These are phyloP conservation scores for Echria macrotheca DNA, from an alignment of 495 filamentous ascomycete genomes.

Conservation along the genomic window DNA sequence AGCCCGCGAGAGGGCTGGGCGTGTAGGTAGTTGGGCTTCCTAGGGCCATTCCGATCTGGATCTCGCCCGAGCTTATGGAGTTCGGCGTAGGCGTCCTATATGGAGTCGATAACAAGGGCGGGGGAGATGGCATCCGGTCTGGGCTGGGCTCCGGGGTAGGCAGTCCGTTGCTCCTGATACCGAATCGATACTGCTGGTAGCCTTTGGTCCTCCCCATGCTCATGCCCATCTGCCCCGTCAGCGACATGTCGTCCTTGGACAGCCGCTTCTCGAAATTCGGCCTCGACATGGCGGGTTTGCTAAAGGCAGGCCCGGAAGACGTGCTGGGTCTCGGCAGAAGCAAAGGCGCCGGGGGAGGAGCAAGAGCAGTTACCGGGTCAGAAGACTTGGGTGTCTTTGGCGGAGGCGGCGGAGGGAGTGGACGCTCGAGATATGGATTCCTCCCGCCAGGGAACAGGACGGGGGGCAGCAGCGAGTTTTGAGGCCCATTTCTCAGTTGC, in stretches of 20 bases:
- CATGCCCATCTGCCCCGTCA: conserved; percentile 22
- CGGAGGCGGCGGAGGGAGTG: conserved; percentile 33
- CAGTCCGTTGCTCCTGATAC: conserved; percentile 25
- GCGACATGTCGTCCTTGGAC: conserved; percentile 48
- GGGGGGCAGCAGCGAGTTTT: conserved; percentile 31
- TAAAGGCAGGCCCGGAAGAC: conserved; percentile 27
- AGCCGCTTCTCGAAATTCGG: conserved; percentile 33
- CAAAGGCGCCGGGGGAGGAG: conserved; percentile 17
- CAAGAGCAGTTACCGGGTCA: conserved; percentile 22
- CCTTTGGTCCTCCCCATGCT: conserved; percentile 14
- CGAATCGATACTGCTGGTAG: conserved; percentile 18
- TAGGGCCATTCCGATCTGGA: conserved; percentile 53
- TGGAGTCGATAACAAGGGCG: conserved; percentile 21
- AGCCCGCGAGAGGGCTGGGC: conserved; percentile 13
- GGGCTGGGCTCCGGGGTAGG: conserved; percentile 43
- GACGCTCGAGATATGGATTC: conserved; percentile 34
- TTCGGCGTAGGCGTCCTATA: conserved; percentile 35
- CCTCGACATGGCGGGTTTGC: conserved; percentile 11
- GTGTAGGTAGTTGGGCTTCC: conserved; percentile 45
- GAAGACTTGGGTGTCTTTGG: conserved; percentile 17
- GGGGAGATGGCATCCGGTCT: conserved; percentile 15
- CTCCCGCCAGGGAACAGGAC: conserved; percentile 24
- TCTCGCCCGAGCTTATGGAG: conserved; percentile 31
- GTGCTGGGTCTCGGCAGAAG: conserved; percentile 41
- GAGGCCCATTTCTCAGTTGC: conserved; percentile 19